Conservation (phyloP, 2,329 filamentous ascomycete genomes). For the Rhexocercosporidium sp. region DNA sequence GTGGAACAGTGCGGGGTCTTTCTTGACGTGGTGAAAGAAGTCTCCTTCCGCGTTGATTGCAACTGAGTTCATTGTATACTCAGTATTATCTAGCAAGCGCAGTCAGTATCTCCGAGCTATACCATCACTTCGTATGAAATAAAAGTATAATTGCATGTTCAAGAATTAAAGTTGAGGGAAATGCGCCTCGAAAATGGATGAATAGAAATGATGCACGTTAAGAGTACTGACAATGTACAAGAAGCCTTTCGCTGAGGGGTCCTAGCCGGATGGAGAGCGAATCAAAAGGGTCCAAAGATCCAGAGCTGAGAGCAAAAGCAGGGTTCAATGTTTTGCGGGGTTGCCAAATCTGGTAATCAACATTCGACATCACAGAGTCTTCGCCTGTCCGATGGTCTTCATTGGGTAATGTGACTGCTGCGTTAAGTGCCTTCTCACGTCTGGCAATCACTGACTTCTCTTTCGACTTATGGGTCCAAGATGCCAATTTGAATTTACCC, state of each 20-base stretch:
- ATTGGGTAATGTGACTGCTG: background rate
- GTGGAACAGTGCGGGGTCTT: conserved; percentile 27
- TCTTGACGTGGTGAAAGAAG: conserved; percentile 18
- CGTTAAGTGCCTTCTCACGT: background rate
- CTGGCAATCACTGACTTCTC: conserved; percentile 5
- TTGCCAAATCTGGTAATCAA: background rate
- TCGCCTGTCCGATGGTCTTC: background rate
- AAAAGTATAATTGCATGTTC: too few relatives aligned
- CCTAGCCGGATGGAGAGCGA: conserved; percentile 21
- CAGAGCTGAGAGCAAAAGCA: background rate
- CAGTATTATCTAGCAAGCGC: conserved; percentile 16
- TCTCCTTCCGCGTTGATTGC: conserved; percentile 26
- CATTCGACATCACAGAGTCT: background rate
- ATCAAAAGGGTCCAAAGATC: conserved; percentile 27
- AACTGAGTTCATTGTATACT: conserved; percentile 28
- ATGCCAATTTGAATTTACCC: conserved; percentile 28
- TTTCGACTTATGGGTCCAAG: conserved; percentile 25
- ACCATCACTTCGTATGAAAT: background rate
- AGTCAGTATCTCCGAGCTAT: background rate
- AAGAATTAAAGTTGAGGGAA: background rate
- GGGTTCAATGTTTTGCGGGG: background rate
- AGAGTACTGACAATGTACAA: conserved; percentile 22
- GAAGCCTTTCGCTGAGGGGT: conserved; percentile 16
- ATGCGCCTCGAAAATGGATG: too few relatives aligned
- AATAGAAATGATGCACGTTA: too few relatives aligned